phyloP scores from a whole-genome alignment of 2,329 filamentous ascomycete genomes.

The Cercospora sp. region DNA sequence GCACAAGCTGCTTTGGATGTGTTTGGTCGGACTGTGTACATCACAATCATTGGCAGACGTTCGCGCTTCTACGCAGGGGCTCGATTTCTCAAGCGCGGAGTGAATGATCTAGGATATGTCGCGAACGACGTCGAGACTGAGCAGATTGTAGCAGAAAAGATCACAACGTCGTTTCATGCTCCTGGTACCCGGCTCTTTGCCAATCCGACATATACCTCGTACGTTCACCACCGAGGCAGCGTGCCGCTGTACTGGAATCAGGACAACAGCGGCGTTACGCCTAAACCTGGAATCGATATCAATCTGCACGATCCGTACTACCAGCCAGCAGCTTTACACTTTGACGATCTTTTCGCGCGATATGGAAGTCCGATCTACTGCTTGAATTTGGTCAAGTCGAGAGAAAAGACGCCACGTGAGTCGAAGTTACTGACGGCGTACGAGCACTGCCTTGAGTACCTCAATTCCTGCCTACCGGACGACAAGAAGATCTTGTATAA shows the following conservation, averaged over 20 bases:
- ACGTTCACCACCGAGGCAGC: conserved; percentile 93
- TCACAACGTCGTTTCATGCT: conserved; percentile 93
- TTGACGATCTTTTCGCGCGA: conserved; percentile 88
- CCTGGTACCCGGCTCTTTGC: conserved; percentile 82
- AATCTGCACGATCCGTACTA: conserved; percentile 98
- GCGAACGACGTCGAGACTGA: conserved; percentile 99
- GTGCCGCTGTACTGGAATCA: conserved; percentile 98
- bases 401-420: conserved; percentile 85
- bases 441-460: conserved; percentile 80
- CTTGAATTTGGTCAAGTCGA: conserved; percentile 81
- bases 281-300: conserved; percentile 93
- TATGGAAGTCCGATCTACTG: conserved; percentile 93
- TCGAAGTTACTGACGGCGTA: conserved; percentile 88
- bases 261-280: conserved; percentile 89
- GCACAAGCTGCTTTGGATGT: conserved; percentile 76
- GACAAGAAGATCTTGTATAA: conserved; percentile 89
- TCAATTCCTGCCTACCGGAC: conserved; percentile 87
- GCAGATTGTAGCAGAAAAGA: conserved; percentile 92
- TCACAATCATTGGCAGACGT: conserved; percentile 88
- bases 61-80: conserved; percentile 94
- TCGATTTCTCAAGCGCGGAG: conserved; percentile 88
- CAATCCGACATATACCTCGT: conserved; percentile 90
- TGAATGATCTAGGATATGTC: conserved; percentile 92
- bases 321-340: conserved; percentile 86
- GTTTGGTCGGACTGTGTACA: conserved; percentile 84